Conservation (phyloP, 1,139 yeast species). For the Candida sanyaensis region DNA sequence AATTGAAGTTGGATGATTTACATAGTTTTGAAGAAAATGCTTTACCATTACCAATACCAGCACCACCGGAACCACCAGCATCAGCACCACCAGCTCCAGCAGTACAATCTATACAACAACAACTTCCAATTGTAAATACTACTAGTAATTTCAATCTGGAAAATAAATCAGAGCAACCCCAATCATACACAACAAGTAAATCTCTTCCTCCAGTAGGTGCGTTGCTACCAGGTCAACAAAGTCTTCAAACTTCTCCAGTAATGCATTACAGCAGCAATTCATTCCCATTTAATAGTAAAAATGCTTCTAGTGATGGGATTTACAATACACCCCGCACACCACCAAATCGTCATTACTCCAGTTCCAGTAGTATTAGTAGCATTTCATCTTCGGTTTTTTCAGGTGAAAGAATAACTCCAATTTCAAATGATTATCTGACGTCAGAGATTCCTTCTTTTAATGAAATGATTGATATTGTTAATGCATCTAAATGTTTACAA, state of each 20-base stretch:
- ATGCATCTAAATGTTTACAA: slow-evolving; percentile 44
- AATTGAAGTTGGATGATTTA: slow-evolving; percentile 47
- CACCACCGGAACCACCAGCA: too few relatives aligned
- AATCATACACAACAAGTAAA: neutral
- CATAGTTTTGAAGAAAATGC: slow-evolving; percentile 16
- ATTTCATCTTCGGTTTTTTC: slow-evolving; percentile 11
- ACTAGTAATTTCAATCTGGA: too few relatives aligned
- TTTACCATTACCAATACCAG: slow-evolving; percentile 11
- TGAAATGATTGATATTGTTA: slow-evolving; percentile 37
- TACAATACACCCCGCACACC: slow-evolving; percentile 2
- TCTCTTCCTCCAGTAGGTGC: slow-evolving; percentile 9
- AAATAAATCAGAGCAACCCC: neutral
- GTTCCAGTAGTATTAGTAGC: slow-evolving; percentile 9
- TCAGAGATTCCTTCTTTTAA: slow-evolving; percentile 10
- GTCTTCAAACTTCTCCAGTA: neutral
- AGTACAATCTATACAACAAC: neutral
- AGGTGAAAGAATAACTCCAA: slow-evolving; percentile 1
- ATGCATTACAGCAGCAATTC: neutral
- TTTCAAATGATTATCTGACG: neutral
- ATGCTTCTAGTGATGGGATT: neutral
- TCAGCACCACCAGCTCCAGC: neutral
- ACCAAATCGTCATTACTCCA: slow-evolving; percentile 4
- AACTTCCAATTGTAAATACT: neutral
- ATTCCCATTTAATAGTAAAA: neutral
- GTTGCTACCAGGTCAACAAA: slow-evolving; percentile 7